Base-by-base conservation (phyloP, 371 early-diverging fungal species). In the Cokeromyces recurvatus region DNA sequence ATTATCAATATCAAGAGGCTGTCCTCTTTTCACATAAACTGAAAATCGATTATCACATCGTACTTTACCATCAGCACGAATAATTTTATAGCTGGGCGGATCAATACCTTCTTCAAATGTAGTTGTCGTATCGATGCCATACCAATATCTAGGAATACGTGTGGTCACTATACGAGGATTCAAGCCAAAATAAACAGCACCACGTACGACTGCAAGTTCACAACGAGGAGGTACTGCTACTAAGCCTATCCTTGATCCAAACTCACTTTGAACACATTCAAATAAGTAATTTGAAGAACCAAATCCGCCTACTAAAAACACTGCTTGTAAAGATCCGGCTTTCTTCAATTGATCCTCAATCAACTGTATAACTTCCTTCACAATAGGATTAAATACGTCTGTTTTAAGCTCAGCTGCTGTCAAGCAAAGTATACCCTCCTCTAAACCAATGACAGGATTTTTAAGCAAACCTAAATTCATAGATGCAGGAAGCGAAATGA, bases 251-350 rank as follows among this genome's bases (percentile, higher is more conserved):
- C 59, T 37, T 2, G 58, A 40, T 16, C 62, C 61, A 55, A 75
- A 75, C 23, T 68, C 68, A 43, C 59, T 42, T 36, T 67, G 68
- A 7, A 81, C 66, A n/a, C 71, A 67, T 27, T 78, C 76, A 50
- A 74, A 69, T 32, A 81, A 46, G 44, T 81, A 81, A 51, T 78
- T 78, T 47, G 77, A 77, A 16, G 78, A 74, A 27, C 81, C 81
- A 51, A 81, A 81, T 20, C 81, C 81, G 54, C 81, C 81, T 2
- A 81, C 81, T 48, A 81, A 54, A 39, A 81, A 81, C 15, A 81
- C 45, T 12, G 79, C 79, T 48, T 75, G 69, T 44, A 75, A 45
- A 1, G 54, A 46, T 4, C 60, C 57, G n/a, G 75, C 75, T 48
- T 71, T 75, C 37, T 60, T 46, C 19, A 75, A 38, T 39, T 75